phyloP scores from a whole-genome alignment of 495 filamentous ascomycete genomes.

The Xylaria palmicola region DNA sequence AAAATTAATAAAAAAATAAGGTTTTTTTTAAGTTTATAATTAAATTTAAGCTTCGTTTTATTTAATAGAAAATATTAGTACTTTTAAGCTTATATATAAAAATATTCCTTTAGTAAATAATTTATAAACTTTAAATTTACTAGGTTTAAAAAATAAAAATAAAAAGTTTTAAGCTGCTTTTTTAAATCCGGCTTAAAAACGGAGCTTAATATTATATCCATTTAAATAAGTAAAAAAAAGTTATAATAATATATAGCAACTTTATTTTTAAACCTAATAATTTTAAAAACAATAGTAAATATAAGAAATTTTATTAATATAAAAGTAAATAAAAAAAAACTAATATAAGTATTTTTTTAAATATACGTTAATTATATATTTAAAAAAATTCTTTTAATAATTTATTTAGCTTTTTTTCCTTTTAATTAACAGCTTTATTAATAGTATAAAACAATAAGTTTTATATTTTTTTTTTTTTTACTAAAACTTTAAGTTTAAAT shows the following conservation, averaged over 20 bases:
- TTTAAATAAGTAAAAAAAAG: background rate
- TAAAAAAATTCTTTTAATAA: background rate
- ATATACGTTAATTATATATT: background rate
- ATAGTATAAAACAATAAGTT: background rate
- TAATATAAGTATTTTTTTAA: background rate
- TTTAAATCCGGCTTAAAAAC: background rate
- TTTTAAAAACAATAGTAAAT: background rate
- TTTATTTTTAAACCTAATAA: background rate
- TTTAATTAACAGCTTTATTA: background rate
- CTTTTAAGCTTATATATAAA: background rate
- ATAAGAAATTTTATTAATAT: too few species aligned
- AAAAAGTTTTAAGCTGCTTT: background rate
- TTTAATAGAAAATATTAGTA: background rate
- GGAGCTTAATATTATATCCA: background rate
- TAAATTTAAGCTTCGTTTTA: too few species aligned
- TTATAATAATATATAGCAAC: background rate
- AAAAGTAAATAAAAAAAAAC: too few species aligned
- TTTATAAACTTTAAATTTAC: background rate
- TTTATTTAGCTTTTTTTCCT: background rate
- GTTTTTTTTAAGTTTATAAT: background rate
- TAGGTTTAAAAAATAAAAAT: background rate
- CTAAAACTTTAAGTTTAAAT: background rate
- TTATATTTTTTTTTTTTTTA: background rate
- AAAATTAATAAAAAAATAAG: background rate
- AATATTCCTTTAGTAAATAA: background rate